Percentiles rank a stretch among this genome's conserved stretches.
These are phyloP conservation scores for Aphanomyces euteiches DNA, from an alignment of 352 stramenopile genomes.

Conservation along the genomic window DNA sequence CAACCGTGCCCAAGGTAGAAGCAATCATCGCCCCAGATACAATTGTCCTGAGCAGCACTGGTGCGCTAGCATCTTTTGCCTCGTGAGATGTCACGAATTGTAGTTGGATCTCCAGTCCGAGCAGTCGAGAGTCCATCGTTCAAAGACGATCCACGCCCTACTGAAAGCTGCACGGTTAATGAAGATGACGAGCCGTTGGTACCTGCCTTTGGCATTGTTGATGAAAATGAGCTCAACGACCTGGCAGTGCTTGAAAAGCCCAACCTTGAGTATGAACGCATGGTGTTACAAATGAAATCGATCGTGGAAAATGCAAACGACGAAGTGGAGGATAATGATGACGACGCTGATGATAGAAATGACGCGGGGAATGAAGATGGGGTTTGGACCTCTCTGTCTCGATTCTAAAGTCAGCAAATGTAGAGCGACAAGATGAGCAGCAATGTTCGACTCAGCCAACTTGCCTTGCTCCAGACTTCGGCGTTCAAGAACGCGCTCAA, in stretches of 20 bases:
- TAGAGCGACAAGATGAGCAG: not conserved
- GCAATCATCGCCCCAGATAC: constrained; percentile 26
- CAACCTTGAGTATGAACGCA: constrained; percentile 69
- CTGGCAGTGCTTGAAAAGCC: not conserved
- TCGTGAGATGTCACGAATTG: too few relatives aligned
- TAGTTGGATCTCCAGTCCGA: too few relatives aligned
- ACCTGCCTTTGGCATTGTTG: not conserved
- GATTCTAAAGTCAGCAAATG: not conserved
- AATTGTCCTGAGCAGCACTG: constrained; percentile 16
- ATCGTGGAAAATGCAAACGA: constrained; percentile 47
- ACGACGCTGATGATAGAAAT: constrained; percentile 40
- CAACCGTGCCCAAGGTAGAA: constrained; percentile 18
- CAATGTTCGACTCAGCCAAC: not conserved
- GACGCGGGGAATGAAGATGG: constrained; percentile 32
- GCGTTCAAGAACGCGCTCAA: constrained; percentile 44
- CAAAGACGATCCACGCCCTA: too few relatives aligned
- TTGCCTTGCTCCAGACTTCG: constrained; percentile 41
- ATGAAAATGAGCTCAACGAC: too few relatives aligned
- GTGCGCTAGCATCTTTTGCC: not conserved
- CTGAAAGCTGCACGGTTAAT: too few relatives aligned
- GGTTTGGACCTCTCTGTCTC: not conserved
- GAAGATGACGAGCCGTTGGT: not conserved
- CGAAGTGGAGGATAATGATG: constrained; percentile 32
- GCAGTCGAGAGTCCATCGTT: too few relatives aligned
- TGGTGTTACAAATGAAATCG: constrained; percentile 70